A percentile compares a stretch with the other conserved stretches of the same genome.
Conservation (phyloP, 1,139 yeast genomes). For the Geotrichum carabidarum region DNA sequence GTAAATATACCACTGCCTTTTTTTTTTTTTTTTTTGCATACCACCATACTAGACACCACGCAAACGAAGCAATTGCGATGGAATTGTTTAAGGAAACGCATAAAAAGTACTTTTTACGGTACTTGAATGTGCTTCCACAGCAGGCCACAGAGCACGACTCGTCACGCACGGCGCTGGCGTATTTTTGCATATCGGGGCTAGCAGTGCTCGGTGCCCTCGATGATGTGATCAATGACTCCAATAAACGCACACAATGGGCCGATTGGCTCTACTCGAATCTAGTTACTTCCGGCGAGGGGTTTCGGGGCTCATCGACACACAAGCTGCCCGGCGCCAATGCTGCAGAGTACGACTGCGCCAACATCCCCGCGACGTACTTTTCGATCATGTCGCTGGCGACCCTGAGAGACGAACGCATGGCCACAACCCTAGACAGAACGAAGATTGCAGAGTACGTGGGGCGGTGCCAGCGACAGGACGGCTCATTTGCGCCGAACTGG, state of each 20-base stretch:
- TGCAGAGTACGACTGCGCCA: slow-evolving; percentile 50
- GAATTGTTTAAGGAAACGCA: slow-evolving; percentile 19
- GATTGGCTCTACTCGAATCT: slow-evolving; percentile 48
- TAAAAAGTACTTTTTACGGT: slow-evolving; percentile 33
- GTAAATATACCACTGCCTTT: neutral
- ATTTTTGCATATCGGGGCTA: slow-evolving; percentile 63
- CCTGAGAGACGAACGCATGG: slow-evolving; percentile 42
- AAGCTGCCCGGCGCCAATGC: slow-evolving; percentile 23
- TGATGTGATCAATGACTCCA: slow-evolving; percentile 22
- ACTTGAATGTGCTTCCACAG: slow-evolving; percentile 36
- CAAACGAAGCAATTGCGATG: too few species aligned
- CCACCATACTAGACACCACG: too few species aligned
- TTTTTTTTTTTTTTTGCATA: neutral
- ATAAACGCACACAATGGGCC: slow-evolving; percentile 37
- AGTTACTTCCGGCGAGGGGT: slow-evolving; percentile 45
- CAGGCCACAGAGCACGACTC: slow-evolving; percentile 46
- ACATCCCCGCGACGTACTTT: slow-evolving; percentile 58
- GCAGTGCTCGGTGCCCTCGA: slow-evolving; percentile 46
- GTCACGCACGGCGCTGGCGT: slow-evolving; percentile 58
- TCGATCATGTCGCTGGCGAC: slow-evolving; percentile 41
- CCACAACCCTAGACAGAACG: slow-evolving; percentile 41
- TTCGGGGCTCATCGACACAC: slow-evolving; percentile 52
- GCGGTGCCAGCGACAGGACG: slow-evolving; percentile 52
- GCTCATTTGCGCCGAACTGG: slow-evolving; percentile 54
- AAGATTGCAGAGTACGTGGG: slow-evolving; percentile 49